phyloP scores from a whole-genome alignment of 2,329 filamentous ascomycete species.

The Diaporthe sp. region DNA sequence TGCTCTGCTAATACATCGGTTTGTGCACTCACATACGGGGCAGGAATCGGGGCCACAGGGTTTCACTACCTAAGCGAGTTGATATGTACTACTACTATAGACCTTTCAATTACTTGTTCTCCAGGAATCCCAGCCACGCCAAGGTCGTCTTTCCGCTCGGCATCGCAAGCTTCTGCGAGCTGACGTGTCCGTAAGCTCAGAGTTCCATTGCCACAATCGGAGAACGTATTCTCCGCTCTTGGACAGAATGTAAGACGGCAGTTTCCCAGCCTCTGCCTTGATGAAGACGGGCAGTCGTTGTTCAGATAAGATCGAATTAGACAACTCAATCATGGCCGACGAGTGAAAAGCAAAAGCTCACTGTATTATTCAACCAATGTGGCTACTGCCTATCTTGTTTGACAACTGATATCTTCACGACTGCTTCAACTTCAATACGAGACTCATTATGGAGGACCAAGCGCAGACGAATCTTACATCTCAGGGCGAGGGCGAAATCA shows the following conservation, averaged over 20 bases:
- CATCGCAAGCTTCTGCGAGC: not conserved
- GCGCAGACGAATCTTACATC: not conserved
- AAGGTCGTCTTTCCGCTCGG: not conserved
- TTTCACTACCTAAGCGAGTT: not conserved
- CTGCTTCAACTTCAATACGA: not conserved
- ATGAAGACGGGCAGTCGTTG: not conserved
- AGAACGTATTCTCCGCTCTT: not conserved
- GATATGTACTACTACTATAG: not conserved
- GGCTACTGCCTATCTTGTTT: not conserved
- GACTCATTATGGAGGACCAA: not conserved
- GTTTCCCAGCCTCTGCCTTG: not conserved
- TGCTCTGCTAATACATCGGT: not conserved
- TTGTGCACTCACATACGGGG: not conserved
- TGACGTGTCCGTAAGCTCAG: not conserved
- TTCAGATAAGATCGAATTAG: not conserved
- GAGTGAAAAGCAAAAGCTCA: not conserved
- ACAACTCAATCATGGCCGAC: not conserved
- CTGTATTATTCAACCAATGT: not conserved
- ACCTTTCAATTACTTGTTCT: not conserved
- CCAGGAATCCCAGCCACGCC: not conserved
- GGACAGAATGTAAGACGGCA: not conserved
- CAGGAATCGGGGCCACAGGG: not conserved
- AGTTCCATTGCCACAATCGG: not conserved
- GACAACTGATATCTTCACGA: not conserved
- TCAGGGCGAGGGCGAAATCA: not conserved